Evolutionary conservation across 2,329 filamentous ascomycete species (phyloP), one percentile per base, ranked within the genome.

Genomic region (Venturia asperata): DNA sequence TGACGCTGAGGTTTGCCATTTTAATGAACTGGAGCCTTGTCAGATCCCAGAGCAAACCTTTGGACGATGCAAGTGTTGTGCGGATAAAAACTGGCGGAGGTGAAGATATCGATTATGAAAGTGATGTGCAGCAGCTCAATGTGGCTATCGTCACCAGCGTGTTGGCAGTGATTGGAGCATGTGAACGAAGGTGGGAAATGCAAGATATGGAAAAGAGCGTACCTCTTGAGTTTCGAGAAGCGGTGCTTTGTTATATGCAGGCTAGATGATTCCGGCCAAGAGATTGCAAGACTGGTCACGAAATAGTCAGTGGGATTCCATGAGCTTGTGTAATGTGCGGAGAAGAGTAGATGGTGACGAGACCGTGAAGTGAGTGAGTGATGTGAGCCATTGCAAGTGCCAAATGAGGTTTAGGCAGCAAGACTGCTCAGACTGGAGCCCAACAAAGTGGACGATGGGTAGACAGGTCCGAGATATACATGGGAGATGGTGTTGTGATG

Each of bases 1-100:
- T 52, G n/a, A 55, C 63, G 49, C 37, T 64, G 47, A 56, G 43
- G 15, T 58, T 64, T 42, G 63, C 47, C 63, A 64, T 64, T 37
- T 21, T 64, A 21, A 45, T 64, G 45, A 42, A 60, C 63, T 64
- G 37, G 42, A 34, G 37, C 60, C 24, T 19, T 42, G 60, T 61
- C 37, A 61, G 60, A 37, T 27, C 27, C 52, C 37, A 13, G 15
- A 11, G 30, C 27, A 21, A 27, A 58, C 5, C n/a, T 58, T 58
- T 58, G 52, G 49, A 34, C 19, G 27, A n/a, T n/a, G 27, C 5
- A n/a, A 37, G 52, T 58, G 30, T 3, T 58, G 52, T 58, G 15
- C 19, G 17, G 52, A 7, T n/a, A 30, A 34, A 58, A 17, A 52
- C 13, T 52, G 21, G 13, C 24, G 24, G 47, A 52, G 21, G 21